Base-by-base conservation (phyloP, 2,329 filamentous ascomycete species). In the Fusarium coicis region DNA sequence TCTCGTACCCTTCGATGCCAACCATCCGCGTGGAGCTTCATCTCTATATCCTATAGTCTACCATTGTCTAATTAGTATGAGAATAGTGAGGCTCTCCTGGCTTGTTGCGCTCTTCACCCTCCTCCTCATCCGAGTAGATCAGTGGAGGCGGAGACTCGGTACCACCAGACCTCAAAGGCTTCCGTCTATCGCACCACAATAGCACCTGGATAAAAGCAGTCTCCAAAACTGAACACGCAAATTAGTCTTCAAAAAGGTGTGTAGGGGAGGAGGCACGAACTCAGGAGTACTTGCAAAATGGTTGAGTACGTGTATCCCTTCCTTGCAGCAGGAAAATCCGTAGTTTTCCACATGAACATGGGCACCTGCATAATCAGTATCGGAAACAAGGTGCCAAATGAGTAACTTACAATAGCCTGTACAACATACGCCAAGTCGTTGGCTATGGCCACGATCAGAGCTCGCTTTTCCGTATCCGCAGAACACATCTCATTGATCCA, bases 401-500 rank as follows among this genome's bases (percentile, higher is more conserved):
- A 28, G 3, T 10, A 8, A 53, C 50, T n/a, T n/a, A 53, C 50
- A 7, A 76, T 42, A 14, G 73, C 73, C 21, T 75, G 73, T 1
- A 75, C 68, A 7, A 70, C 73, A 32, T 75, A 76, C 10, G 67
- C 65, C 0, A 70, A 43, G 39, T 69, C 65, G 9, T 69, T 70
- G 37, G 59, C 65, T 10, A 49, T 26, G 5, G 52, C 66, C 3
- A 76, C 73, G 2, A 76, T 44, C 1, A 76, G 11, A 4, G 68
- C 73, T 54, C 71, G 63, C 34, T 76, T 76, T 40, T 76, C 74
- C 0, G 74, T 76, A 34, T 76, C 74, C 6, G 56, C 54, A 1
- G 63, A 62, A 39, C 73, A 74, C 1, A 76, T 74, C 23, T 76
- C 73, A n/a, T 76, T 76, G 16, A 76, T 74, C 73, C 73, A 76